Percentiles rank a stretch among this genome's conserved stretches.
Conservation (phyloP, 164 flowering plant genomes). For the Liriodendron chinense region DNA sequence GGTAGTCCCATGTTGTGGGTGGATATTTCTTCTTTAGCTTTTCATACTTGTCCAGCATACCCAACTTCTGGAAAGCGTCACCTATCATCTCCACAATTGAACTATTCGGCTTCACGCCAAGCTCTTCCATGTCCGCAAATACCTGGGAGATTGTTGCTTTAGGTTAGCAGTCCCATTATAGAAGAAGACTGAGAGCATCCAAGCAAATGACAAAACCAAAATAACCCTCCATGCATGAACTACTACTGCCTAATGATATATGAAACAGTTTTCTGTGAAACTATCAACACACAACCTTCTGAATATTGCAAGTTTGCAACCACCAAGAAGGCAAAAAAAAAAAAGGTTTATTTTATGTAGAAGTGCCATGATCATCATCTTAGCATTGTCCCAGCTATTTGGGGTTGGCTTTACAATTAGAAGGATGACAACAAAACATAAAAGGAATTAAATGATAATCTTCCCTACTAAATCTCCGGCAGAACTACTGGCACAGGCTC, state of each 20-base stretch:
- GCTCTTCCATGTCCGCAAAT: constrained; percentile 99
- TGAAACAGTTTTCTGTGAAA: not conserved
- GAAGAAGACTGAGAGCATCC: not conserved
- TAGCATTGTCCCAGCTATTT: too few species aligned
- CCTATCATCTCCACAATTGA: constrained; percentile 71
- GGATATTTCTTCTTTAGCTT: constrained; percentile 77
- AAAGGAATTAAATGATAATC: not conserved
- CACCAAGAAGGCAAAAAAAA: not conserved
- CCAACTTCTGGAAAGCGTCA: constrained; percentile 65
- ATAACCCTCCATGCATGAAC: not conserved
- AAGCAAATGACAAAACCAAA: not conserved
- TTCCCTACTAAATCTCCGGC: not conserved
- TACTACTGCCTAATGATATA: not conserved
- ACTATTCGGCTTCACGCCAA: constrained; percentile 57
- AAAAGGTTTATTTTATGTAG: not conserved
- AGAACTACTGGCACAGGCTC: not conserved
- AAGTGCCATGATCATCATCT: too few species aligned
- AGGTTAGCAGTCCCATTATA: not conserved
- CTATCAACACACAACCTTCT: not conserved
- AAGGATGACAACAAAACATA: not conserved
- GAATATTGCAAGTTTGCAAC: not conserved
- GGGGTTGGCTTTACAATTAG: too few species aligned
- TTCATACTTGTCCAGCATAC: constrained; percentile 71
- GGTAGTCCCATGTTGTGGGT: constrained; percentile 75
- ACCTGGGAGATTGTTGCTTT: constrained; percentile 29